Evolutionary conservation across 768 basidiomycete species (phyloP).

Genomic region (Erythrobasidium yunnanense): DNA sequence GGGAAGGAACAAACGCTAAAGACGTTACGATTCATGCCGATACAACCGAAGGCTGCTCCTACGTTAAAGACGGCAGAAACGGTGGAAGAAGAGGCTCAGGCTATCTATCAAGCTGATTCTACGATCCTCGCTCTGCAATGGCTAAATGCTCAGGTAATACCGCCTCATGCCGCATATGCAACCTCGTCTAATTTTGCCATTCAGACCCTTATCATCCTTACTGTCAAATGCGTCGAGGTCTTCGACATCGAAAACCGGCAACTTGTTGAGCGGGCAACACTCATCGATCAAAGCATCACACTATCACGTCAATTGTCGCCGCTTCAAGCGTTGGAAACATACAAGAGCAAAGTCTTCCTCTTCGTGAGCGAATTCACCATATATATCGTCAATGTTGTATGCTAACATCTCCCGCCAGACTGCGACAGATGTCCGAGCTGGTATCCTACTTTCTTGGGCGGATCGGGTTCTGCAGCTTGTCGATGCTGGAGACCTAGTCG

Average conservation of each 20-base stretch:
- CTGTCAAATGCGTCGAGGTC: conserved; percentile 53
- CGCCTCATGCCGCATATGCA: neutral
- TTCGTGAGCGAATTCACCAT: conserved; percentile 52
- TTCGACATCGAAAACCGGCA: conserved; percentile 54
- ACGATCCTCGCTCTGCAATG: conserved; percentile 68
- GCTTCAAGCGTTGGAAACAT: conserved; percentile 49
- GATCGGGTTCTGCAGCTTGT: conserved; percentile 78
- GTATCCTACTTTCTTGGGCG: conserved; percentile 85
- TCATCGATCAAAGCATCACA: conserved; percentile 36
- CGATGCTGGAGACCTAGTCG: conserved; percentile 73
- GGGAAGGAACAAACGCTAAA: too few species aligned
- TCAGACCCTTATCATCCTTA: conserved; percentile 42
- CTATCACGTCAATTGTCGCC: neutral
- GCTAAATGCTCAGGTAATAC: conserved; percentile 70
- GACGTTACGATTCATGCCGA: too few species aligned
- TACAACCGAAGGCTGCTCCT: too few species aligned
- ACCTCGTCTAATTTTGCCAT: conserved; percentile 44
- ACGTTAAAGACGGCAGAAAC: too few species aligned
- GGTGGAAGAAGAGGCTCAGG: neutral
- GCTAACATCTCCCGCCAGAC: conserved; percentile 16
- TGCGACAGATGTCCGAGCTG: conserved; percentile 59
- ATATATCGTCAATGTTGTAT: conserved; percentile 28
- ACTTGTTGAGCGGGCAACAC: conserved; percentile 54
- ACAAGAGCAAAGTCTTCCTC: conserved; percentile 83
- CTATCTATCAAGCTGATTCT: conserved; percentile 44